These are phyloP conservation scores for Pelargonium myrrhifolium DNA, from an alignment of 441 rosid species.

Conservation along the genomic window DNA sequence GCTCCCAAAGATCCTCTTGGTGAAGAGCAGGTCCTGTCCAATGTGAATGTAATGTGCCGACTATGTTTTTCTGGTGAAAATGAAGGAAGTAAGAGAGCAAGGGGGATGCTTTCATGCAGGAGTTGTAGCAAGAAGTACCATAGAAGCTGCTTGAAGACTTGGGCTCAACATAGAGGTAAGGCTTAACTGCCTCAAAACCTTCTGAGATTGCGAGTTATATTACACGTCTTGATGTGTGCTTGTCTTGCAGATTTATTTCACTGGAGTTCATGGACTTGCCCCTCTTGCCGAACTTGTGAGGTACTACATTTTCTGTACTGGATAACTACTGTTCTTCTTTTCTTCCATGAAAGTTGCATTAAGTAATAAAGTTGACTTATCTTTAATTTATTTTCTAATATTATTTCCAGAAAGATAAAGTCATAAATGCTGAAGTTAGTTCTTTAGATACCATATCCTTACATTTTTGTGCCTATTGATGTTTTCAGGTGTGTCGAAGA, in stretches of 20 bases:
- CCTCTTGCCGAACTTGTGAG: constrained; percentile 75
- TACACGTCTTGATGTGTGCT: constrained; percentile 20
- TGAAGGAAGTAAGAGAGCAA: constrained; percentile 73
- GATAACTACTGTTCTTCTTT: too few species aligned
- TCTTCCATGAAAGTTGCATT: not conserved
- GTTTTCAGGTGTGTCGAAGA: constrained; percentile 66
- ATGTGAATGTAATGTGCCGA: constrained; percentile 53
- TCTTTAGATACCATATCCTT: too few species aligned
- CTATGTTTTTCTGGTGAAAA: constrained; percentile 75
- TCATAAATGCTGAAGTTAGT: too few species aligned
- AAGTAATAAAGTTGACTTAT: too few species aligned
- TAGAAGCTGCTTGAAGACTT: constrained; percentile 68
- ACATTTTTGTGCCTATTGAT: constrained; percentile 9
- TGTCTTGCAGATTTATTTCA: constrained; percentile 69
- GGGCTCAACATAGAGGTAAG: constrained; percentile 92
- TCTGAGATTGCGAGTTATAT: constrained; percentile 10
- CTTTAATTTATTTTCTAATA: too few species aligned
- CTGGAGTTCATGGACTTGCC: constrained; percentile 98
- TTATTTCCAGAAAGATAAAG: too few species aligned
- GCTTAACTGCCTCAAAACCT: constrained; percentile 4
- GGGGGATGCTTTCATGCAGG: constrained; percentile 81
- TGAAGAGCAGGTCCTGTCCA: constrained; percentile 49
- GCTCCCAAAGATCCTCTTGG: constrained; percentile 34
- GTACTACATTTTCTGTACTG: too few species aligned
- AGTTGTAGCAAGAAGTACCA: constrained; percentile 90